phyloP scores from a whole-genome alignment of 345 rosid genomes.

The Populus deltoides region DNA sequence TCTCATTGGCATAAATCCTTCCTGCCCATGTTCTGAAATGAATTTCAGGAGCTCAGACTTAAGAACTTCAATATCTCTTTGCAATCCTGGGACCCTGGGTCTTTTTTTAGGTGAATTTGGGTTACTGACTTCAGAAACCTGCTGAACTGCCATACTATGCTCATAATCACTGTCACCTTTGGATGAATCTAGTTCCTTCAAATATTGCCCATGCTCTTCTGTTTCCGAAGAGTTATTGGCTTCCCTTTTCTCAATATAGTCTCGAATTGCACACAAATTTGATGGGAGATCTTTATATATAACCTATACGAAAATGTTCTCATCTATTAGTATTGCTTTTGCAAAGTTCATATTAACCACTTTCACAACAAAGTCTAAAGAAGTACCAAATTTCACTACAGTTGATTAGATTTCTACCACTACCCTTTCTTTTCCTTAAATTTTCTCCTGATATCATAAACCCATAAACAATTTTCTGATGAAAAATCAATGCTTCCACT shows the following conservation, averaged over 20 bases:
- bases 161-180: constrained; percentile 16
- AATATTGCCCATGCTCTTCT: constrained; percentile 27
- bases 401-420: background rate
- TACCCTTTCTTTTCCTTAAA: too few relatives aligned
- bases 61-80: constrained; percentile 72
- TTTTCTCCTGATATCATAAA: background rate
- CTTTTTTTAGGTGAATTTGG: constrained; percentile 46
- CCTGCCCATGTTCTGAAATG: constrained; percentile 79
- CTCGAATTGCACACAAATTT: constrained; percentile 84
- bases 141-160: constrained; percentile 11
- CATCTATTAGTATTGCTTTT: background rate
- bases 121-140: constrained; percentile 15
- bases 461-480: background rate
- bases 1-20: constrained; percentile 99
- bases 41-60: constrained; percentile 79
- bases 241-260: constrained; percentile 67
- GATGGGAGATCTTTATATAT: constrained; percentile 97
- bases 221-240: constrained; percentile 39
- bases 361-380: background rate
- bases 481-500: background rate
- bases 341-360: background rate
- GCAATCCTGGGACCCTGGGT: constrained; percentile 82
- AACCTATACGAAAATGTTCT: constrained; percentile 47
- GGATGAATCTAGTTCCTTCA: constrained; percentile 39
- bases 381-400: background rate